Evolutionary conservation across 2,329 filamentous ascomycete genomes (phyloP), one percentile per base, ranked within the genome.

Genomic region (Furcasterigmium furcatum): DNA sequence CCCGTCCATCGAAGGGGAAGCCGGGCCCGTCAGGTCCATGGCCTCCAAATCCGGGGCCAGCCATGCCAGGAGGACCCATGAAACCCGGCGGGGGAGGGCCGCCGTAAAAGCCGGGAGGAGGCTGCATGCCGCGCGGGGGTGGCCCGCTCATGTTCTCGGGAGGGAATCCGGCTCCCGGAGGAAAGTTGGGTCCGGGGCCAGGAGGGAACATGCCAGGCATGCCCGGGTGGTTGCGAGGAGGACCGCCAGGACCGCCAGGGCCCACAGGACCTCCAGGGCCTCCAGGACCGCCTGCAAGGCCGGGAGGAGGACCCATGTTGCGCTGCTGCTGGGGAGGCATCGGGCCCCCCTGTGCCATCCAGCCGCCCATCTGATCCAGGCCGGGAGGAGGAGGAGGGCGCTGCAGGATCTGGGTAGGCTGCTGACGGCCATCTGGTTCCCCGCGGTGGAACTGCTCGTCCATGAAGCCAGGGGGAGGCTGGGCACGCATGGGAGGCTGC

Each of bases 341-440:
- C 49, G 74, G 71, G 19, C 65, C 70, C 43, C 60, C 65, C 16
- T 43, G 41, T 34, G 67, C 70, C 66, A 80, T 72, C 69, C 77
- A 81, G 47, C 65, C 73, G 16, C 75, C 77, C 66, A 84, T 76
- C 55, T 79, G 76, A 38, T 83, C 80, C 34, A 85, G 64, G 8
- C 82, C 81, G 3, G 79, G 79, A 16, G 76, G 77, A 1, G 73
- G 76, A 5, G 76, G 79, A n/a, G 79, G 80, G 6, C 81, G 77
- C 61, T 85, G 81, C 19, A 85, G 62, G 44, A 85, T 85, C 58
- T 85, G 81, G 4, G 80, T 83, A 5, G 79, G 80, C 52, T 80
- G 77, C 46, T 72, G 73, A 21, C 68, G 69, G 30, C 71, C 70
- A 35, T 80, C 76, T 20, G 63, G 65, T 22, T 80, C 74, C 13